Evolutionary conservation across 768 basidiomycete species (phyloP).

Genomic region (Lactarius pseudohatsudake): DNA sequence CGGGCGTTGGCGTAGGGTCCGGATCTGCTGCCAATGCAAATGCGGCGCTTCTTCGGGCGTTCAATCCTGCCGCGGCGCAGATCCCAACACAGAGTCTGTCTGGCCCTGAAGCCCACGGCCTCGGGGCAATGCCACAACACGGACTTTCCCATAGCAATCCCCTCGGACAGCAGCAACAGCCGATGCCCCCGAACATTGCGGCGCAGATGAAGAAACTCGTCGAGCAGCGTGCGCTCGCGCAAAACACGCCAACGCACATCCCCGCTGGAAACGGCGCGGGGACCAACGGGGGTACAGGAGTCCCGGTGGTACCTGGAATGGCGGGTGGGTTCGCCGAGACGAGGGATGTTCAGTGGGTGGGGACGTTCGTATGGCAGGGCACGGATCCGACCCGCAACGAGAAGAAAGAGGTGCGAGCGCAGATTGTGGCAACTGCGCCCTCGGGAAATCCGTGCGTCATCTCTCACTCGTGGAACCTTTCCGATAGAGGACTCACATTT

Average conservation of each 20-base stretch:
- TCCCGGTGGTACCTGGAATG: background rate
- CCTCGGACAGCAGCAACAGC: slow-evolving; percentile 3
- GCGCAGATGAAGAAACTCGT: slow-evolving; percentile 27
- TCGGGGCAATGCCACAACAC: background rate
- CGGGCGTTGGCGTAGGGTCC: background rate
- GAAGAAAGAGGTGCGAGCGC: slow-evolving; percentile 28
- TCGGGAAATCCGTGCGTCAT: slow-evolving; percentile 22
- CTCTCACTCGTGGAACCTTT: background rate
- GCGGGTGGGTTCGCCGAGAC: background rate
- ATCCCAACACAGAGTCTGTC: slow-evolving; percentile 12
- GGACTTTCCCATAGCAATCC: slow-evolving; percentile 11
- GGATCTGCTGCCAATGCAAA: slow-evolving; percentile 8
- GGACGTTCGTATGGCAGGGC: slow-evolving; percentile 26
- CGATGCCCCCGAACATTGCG: slow-evolving; percentile 14
- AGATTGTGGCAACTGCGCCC: slow-evolving; percentile 19
- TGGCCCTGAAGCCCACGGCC: slow-evolving; percentile 6
- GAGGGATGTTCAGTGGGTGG: slow-evolving; percentile 18
- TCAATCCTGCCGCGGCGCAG: slow-evolving; percentile 11
- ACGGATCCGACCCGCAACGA: slow-evolving; percentile 22
- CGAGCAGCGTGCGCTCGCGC: slow-evolving; percentile 21
- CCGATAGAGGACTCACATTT: background rate
- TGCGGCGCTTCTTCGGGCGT: slow-evolving; percentile 12
- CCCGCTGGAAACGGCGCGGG: slow-evolving; percentile 2
- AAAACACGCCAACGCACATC: slow-evolving; percentile 6
- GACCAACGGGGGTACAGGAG: slow-evolving; percentile 3